phyloP scores from a whole-genome alignment of 306 rosid species.

The Lathyrus oleraceus region DNA sequence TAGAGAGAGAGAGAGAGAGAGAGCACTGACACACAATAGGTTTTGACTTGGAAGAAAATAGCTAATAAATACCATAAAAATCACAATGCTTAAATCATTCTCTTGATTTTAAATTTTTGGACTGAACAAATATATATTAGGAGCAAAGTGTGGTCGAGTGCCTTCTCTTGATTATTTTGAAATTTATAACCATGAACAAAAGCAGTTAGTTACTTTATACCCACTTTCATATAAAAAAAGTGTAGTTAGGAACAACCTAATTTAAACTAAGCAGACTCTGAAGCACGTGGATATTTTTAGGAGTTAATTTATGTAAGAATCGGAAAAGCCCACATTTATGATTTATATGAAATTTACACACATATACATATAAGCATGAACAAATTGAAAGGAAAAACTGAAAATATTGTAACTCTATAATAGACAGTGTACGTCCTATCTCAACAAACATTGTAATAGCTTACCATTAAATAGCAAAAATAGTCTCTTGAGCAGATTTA shows the following conservation, averaged over 20 bases:
- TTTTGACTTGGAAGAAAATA: constrained; percentile 2
- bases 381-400: constrained; percentile 23
- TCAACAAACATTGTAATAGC: constrained; percentile 30
- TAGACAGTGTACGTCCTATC: constrained; percentile 4
- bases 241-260: constrained; percentile 16
- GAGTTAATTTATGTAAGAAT: constrained; percentile 25
- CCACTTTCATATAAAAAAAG: constrained; percentile 3
- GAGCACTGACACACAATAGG: not conserved
- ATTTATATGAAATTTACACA: constrained; percentile 22
- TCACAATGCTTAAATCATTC: constrained; percentile 16
- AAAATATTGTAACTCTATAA: constrained; percentile 11
- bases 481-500: constrained; percentile 66
- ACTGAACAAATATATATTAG: not conserved
- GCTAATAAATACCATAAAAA: constrained; percentile 15
- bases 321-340: constrained; percentile 12
- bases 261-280: constrained; percentile 23
- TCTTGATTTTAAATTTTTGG: not conserved
- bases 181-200: constrained; percentile 26
- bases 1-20: no score
- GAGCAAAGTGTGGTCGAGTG: not conserved
- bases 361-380: constrained; percentile 1
- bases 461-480: constrained; percentile 85
- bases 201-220: constrained; percentile 7
- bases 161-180: constrained; percentile 21
- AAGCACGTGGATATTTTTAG: not conserved